Evolutionary conservation across 192 early-diverging fungal species (phyloP).

Genomic region (Thamnidium elegans): DNA sequence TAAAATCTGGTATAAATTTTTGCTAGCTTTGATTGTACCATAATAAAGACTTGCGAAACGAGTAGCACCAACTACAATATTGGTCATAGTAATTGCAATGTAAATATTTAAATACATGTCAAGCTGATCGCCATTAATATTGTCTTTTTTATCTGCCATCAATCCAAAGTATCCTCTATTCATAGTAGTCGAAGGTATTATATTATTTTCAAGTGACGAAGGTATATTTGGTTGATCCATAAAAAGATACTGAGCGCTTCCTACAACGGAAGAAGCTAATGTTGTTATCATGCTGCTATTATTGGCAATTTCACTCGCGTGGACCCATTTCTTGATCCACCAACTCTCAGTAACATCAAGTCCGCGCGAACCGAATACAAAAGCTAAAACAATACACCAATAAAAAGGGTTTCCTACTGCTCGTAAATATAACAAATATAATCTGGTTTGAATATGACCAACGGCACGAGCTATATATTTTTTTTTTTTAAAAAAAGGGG

Average conservation of each 20-base stretch:
- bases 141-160: no score
- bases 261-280: constrained; percentile 16
- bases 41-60: constrained; percentile 34
- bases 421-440: constrained; percentile 79
- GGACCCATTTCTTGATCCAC: constrained; percentile 65
- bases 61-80: constrained; percentile 29
- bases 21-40: constrained; percentile 52
- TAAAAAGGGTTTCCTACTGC: constrained; percentile 57
- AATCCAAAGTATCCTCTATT: no score
- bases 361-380: constrained; percentile 41
- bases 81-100: constrained; percentile 42
- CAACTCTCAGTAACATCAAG: constrained; percentile 55
- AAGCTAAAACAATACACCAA: constrained; percentile 55
- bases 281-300: background rate
- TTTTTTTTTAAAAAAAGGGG: no score
- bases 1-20: constrained; percentile 51
- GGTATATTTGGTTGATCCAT: background rate
- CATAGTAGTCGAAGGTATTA: constrained; percentile 17
- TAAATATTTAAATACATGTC: constrained; percentile 62
- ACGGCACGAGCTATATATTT: constrained; percentile 49
- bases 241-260: background rate
- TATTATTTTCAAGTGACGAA: constrained; percentile 38
- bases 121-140: background rate
- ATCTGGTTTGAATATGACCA: constrained; percentile 69
- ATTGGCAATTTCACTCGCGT: constrained; percentile 14